phyloP scores from a whole-genome alignment of 108 stramenopile genomes.

The Seminavis robusta region DNA sequence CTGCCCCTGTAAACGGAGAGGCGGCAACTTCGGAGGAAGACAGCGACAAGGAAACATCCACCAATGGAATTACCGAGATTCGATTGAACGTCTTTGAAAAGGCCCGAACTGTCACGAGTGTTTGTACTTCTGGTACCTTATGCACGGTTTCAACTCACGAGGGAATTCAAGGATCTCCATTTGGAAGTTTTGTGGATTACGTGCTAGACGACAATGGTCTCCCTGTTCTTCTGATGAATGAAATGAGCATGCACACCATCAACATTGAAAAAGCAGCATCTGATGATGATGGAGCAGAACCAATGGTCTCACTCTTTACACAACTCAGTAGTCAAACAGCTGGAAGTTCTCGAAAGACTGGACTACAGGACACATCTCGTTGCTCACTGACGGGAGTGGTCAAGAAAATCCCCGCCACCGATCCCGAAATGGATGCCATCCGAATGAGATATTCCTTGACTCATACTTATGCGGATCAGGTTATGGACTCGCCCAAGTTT shows the following conservation, averaged over 20 bases:
- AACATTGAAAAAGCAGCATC: slow-evolving; percentile 61
- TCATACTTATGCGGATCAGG: slow-evolving; percentile 94
- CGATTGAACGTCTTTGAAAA: slow-evolving; percentile 84
- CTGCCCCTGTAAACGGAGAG: slow-evolving; percentile 25
- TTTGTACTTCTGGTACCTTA: slow-evolving; percentile 83
- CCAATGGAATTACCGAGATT: slow-evolving; percentile 51
- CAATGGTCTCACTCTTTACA: slow-evolving; percentile 75
- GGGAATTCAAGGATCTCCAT: slow-evolving; percentile 87
- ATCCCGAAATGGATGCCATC: slow-evolving; percentile 78
- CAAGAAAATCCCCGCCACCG: slow-evolving; percentile 58
- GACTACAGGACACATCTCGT: slow-evolving; percentile 81
- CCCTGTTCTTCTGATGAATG: slow-evolving; percentile 94
- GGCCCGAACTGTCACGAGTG: slow-evolving; percentile 77
- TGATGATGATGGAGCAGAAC: slow-evolving; percentile 6
- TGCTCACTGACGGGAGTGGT: slow-evolving; percentile 89
- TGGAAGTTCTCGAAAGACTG: slow-evolving; percentile 13
- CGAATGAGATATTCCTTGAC: slow-evolving; percentile 89
- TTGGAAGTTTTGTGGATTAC: slow-evolving; percentile 96
- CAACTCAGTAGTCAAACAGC: slow-evolving; percentile 51
- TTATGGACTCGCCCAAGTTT: slow-evolving; percentile 93
- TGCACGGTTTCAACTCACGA: slow-evolving; percentile 78
- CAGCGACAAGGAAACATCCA: slow-evolving; percentile 15
- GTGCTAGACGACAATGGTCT: slow-evolving; percentile 90
- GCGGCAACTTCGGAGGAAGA: too few species aligned
- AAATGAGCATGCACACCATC: slow-evolving; percentile 92